Percentiles rank a stretch among this genome's conserved stretches.
Conservation (phyloP, 2,329 filamentous ascomycete genomes). For the Penicillium sclerotiorum region DNA sequence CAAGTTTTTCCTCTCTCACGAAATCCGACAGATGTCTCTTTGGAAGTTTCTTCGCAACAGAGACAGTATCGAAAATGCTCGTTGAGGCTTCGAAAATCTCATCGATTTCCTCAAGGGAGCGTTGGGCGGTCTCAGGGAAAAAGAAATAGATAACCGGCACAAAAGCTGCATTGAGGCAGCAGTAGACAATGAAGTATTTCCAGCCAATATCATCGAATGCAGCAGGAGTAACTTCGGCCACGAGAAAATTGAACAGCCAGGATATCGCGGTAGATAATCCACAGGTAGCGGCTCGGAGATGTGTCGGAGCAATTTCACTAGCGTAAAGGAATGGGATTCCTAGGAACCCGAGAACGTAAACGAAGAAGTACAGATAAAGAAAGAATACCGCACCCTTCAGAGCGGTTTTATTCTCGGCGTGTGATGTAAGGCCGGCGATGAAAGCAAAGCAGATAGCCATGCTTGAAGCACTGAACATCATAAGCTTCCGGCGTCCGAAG, state of each 20-base stretch:
- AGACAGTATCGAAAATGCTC: conserved; percentile 11
- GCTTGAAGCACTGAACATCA: conserved; percentile 22
- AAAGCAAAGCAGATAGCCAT: conserved; percentile 18
- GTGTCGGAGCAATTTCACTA: conserved; percentile 13
- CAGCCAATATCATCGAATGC: conserved; percentile 17
- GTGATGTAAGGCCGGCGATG: conserved; percentile 9
- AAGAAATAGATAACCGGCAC: conserved; percentile 36
- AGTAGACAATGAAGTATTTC: conserved; percentile 20
- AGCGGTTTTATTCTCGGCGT: conserved; percentile 7
- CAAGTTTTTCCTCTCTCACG: background rate
- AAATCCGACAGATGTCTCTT: background rate
- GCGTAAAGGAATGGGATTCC: conserved; percentile 19
- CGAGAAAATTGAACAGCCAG: conserved; percentile 22
- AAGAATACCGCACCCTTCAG: conserved; percentile 16
- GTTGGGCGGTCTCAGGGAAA: conserved; percentile 33
- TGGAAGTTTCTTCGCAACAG: background rate
- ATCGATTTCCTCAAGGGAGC: conserved; percentile 36
- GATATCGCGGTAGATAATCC: conserved; percentile 16
- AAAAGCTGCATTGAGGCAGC: conserved; percentile 22
- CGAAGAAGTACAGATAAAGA: conserved; percentile 15
- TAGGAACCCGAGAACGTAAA: conserved; percentile 18
- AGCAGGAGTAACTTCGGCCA: conserved; percentile 18
- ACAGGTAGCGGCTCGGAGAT: conserved; percentile 15
- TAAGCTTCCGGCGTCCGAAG: conserved; percentile 32
- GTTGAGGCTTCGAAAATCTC: conserved; percentile 28